phyloP scores from a whole-genome alignment of 495 filamentous ascomycete genomes.

The Pyrenopolyporus hunteri region DNA sequence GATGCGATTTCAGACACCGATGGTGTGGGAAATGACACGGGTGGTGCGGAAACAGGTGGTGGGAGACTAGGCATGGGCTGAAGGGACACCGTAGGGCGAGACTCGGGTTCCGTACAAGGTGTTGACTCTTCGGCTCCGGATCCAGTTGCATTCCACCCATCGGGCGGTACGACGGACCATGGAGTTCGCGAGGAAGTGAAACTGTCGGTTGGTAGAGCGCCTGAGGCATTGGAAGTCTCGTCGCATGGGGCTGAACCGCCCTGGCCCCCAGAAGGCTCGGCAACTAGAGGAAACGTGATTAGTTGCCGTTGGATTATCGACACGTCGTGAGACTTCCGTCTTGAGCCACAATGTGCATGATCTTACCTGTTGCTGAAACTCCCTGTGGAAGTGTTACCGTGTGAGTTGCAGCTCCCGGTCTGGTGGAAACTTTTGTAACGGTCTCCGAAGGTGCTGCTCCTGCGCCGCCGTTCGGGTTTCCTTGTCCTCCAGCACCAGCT shows the following conservation, averaged over 20 bases:
- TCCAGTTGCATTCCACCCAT: constrained; percentile 38
- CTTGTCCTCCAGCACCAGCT: constrained; percentile 10
- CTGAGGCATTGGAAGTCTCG: constrained; percentile 19
- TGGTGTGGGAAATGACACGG: not conserved
- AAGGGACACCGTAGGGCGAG: constrained; percentile 8
- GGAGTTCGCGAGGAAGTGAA: constrained; percentile 32
- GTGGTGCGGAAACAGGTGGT: constrained; percentile 30
- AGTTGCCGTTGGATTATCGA: not conserved
- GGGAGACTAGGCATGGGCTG: constrained; percentile 33
- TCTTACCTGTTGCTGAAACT: constrained; percentile 23
- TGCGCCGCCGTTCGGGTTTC: not conserved
- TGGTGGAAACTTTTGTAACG: constrained; percentile 14
- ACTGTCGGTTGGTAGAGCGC: constrained; percentile 22
- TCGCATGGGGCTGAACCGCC: constrained; percentile 24
- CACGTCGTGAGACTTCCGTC: no score
- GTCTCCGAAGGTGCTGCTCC: constrained; percentile 1
- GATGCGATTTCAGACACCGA: constrained; percentile 6
- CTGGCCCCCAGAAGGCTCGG: constrained; percentile 11
- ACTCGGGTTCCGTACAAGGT: constrained; percentile 16
- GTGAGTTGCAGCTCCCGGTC: constrained; percentile 15
- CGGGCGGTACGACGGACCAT: constrained; percentile 37
- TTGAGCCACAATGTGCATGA: not conserved
- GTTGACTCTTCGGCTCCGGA: constrained; percentile 8
- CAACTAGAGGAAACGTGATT: constrained; percentile 11
- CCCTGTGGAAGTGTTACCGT: constrained; percentile 23